Conservation (phyloP, 176 grass and related monocot genomes). For the Poa annua region DNA sequence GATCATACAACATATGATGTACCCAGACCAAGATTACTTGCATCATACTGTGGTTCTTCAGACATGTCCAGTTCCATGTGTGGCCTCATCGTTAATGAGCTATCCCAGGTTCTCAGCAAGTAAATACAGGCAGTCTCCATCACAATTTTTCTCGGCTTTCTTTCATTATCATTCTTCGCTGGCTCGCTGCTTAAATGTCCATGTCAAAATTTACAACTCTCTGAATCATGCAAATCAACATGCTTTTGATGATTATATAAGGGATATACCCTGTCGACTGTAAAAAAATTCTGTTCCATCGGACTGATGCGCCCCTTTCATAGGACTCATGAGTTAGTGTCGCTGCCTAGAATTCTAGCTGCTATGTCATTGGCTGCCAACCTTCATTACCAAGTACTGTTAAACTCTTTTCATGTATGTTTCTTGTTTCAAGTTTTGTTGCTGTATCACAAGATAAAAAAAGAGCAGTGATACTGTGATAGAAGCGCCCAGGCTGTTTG, state of each 20-base stretch:
- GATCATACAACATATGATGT: neutral
- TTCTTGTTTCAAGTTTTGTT: too few relatives aligned
- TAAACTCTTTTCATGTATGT: too few relatives aligned
- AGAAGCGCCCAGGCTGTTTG: too few relatives aligned
- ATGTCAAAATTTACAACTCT: neutral
- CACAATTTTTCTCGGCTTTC: neutral
- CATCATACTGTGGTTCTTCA: neutral
- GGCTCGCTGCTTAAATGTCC: neutral
- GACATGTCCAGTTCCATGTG: neutral
- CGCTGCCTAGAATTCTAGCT: neutral
- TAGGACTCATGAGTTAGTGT: neutral
- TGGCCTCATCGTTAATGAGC: neutral
- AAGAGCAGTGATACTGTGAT: too few relatives aligned
- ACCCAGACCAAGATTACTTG: neutral
- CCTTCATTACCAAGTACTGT: too few relatives aligned
- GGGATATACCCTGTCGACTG: neutral
- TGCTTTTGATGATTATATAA: neutral
- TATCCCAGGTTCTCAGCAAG: neutral
- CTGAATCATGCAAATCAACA: neutral
- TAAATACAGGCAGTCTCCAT: neutral
- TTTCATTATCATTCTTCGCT: too few relatives aligned
- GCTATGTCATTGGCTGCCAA: too few relatives aligned
- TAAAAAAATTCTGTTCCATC: neutral
- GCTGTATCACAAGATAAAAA: too few relatives aligned
- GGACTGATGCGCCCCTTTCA: neutral